These are phyloP conservation scores for Boletus rubropictus DNA, from an alignment of 768 basidiomycete species.

Conservation along the genomic window DNA sequence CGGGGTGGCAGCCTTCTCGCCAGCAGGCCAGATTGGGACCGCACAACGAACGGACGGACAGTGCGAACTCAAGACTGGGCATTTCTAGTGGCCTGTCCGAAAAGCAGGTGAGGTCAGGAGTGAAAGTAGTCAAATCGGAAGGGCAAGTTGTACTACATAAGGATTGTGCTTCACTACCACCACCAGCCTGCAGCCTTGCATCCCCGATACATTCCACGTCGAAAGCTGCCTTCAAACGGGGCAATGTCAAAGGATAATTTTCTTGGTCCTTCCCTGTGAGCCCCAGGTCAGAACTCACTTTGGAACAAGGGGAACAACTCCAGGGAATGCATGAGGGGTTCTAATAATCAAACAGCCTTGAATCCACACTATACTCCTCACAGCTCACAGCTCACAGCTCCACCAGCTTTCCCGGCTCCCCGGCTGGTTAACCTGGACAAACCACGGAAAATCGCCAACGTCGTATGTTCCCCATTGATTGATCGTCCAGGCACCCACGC, in stretches of 20 bases:
- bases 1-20: not conserved
- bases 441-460: not conserved
- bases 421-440: not conserved
- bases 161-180: not conserved
- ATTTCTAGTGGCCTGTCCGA: not conserved
- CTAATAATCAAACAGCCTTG: not conserved
- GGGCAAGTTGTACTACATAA: too few species aligned
- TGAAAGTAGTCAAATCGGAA: too few species aligned
- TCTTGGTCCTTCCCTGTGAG: not conserved
- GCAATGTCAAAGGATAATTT: not conserved
- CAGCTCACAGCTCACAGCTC: too few species aligned
- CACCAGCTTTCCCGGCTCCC: not conserved
- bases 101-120: not conserved
- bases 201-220: not conserved
- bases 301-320: not conserved
- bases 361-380: not conserved
- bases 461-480: not conserved
- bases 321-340: not conserved
- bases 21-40: too few species aligned
- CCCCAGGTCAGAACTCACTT: not conserved
- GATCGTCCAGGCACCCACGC: not conserved
- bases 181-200: not conserved
- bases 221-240: not conserved
- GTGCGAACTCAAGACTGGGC: not conserved
- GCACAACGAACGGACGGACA: too few species aligned